Percentiles rank a stretch among this genome's conserved stretches.
Conservation (phyloP, 2,329 filamentous ascomycete genomes). For the Colletotrichum simmondsii region DNA sequence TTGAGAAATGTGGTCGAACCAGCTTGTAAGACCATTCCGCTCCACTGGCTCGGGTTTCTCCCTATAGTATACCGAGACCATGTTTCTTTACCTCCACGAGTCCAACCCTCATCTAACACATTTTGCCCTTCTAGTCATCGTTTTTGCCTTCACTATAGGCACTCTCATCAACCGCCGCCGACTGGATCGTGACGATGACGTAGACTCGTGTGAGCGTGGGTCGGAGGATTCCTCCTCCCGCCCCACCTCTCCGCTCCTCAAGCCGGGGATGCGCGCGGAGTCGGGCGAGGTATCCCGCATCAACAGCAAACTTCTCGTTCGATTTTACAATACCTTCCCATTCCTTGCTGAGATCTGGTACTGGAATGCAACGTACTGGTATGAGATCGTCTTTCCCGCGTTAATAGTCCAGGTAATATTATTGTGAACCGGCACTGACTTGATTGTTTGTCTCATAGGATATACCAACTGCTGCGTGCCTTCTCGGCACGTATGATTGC, state of each 20-base stretch:
- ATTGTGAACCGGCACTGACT: not conserved
- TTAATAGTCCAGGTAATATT: not conserved
- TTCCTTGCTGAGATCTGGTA: conserved; percentile 50
- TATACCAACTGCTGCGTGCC: conserved; percentile 57
- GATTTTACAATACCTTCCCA: conserved; percentile 45
- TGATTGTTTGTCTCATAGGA: conserved; percentile 36
- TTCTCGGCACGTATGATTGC: conserved; percentile 53
- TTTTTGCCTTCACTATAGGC: conserved; percentile 30
- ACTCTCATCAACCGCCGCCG: conserved; percentile 34
- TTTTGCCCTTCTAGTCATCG: conserved; percentile 18
- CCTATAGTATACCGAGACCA: not conserved
- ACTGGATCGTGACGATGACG: conserved; percentile 20
- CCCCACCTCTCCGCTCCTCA: conserved; percentile 26
- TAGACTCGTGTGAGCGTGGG: conserved; percentile 23
- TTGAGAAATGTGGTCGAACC: conserved; percentile 32
- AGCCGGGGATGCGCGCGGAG: conserved; percentile 27
- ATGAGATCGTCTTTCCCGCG: conserved; percentile 24
- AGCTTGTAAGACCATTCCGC: conserved; percentile 21
- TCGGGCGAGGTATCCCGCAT: conserved; percentile 29
- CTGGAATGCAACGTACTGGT: conserved; percentile 50
- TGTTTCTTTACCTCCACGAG: not conserved
- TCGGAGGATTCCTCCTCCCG: conserved; percentile 26
- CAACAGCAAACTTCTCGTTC: conserved; percentile 28
- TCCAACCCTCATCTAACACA: not conserved
- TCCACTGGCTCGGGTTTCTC: too few relatives aligned